Base-by-base conservation (phyloP, 2,329 filamentous ascomycete genomes). In the Chaetomium strumarium region DNA sequence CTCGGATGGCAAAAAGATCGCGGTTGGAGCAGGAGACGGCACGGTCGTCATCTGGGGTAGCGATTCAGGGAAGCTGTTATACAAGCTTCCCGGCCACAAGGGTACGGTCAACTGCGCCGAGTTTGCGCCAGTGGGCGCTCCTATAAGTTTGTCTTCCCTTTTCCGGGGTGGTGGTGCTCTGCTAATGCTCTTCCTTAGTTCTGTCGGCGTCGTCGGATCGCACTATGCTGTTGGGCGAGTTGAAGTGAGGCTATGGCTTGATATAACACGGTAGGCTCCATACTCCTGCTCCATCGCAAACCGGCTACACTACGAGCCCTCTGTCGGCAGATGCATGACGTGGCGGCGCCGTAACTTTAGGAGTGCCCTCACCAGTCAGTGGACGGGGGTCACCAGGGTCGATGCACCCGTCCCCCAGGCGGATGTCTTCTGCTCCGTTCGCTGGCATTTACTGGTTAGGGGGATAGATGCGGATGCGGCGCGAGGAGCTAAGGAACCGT, bases 71-170 rank as follows among this genome's bases (percentile, higher is more conserved):
- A 97, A 95, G 73, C 75, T 99, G 62, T 70, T 95, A 58, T 95
- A 96, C 72, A 97, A 97, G 72, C 77, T 99, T 48, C 93, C 93
- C 1, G 93, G 93, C 1, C 93, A 99, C 68, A 93, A 90, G 71
- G 93, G 92, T 33, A 89, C 88, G 0, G 93, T 97, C 47, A 99
- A 97, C 67, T 90, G 92, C 67, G 92, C 92, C 50, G 86, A 95
- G 61, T 95, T 99, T 66, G 86, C 89, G 45, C 90, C 92, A 5
- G 80, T 81, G 37, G 82, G 86, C 55, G 90, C 96, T 62, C 90
- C 90, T 17, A 87, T 96, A 56, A 80, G 91, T 96, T 79, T 84
- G 89, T 83, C 37, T 34, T 57, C 29, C 13, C 46, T 19, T 33
- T 38, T 5, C 12, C 9, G n/a, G 43, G 8, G 8, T 2, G n/a